Evolutionary conservation across 768 basidiomycete genomes (phyloP).

Genomic region (Chalciporus piperatus): DNA sequence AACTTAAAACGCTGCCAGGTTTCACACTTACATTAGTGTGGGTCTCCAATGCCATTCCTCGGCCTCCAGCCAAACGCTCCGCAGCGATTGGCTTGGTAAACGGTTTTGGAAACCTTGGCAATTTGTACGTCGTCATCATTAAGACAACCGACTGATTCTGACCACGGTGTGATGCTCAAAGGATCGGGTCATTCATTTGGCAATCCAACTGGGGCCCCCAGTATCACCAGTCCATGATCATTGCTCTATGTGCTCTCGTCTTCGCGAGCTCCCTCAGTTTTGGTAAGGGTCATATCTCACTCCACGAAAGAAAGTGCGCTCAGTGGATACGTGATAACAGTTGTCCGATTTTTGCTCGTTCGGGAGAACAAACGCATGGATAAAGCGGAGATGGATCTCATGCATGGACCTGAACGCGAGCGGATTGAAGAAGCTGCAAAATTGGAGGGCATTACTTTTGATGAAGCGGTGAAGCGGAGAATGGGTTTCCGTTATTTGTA

Average conservation of each 20-base stretch:
- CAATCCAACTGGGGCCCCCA: conserved; percentile 55
- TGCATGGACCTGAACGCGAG: conserved; percentile 44
- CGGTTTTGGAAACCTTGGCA: conserved; percentile 57
- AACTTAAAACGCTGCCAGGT: conserved; percentile 19
- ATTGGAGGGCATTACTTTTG: conserved; percentile 58
- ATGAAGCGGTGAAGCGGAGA: conserved; percentile 55
- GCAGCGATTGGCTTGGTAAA: conserved; percentile 64
- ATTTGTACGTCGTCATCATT: conserved; percentile 40
- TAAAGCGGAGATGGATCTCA: conserved; percentile 42
- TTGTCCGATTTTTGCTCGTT: conserved; percentile 42
- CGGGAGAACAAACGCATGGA: conserved; percentile 51
- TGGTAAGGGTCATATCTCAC: conserved; percentile 23
- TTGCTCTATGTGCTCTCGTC: conserved; percentile 39
- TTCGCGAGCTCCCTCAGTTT: conserved; percentile 34
- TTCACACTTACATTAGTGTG: conserved; percentile 52
- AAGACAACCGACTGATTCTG: not conserved
- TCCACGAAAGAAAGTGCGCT: not conserved
- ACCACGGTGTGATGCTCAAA: conserved; percentile 16
- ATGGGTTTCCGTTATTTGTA: conserved; percentile 59
- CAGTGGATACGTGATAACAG: conserved; percentile 23
- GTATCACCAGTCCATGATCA: conserved; percentile 63
- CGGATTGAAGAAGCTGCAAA: conserved; percentile 57
- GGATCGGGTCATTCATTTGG: conserved; percentile 65
- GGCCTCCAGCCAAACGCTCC: conserved; percentile 53
- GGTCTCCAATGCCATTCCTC: conserved; percentile 58